Conservation (phyloP, 129 eudicot species). For the Flaveria linearis region DNA sequence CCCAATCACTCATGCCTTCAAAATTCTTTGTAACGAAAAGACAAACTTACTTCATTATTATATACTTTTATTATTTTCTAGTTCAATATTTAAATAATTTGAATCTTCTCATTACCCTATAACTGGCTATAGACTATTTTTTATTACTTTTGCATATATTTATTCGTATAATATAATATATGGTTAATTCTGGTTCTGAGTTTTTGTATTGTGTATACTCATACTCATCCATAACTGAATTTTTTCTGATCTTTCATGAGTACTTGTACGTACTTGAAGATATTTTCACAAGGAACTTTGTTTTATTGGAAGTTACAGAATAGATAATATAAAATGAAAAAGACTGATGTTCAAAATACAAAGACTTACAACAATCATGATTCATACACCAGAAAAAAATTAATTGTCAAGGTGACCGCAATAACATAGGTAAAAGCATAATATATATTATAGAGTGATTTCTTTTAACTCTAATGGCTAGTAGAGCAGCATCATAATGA, state of each 20-base stretch:
- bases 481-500: too few relatives aligned
- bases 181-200: conserved; percentile 11
- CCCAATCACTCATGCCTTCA: conserved; percentile 36
- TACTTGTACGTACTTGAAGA: conserved; percentile 19
- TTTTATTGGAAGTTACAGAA: not conserved
- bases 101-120: conserved; percentile 27
- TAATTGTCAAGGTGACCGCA: not conserved
- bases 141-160: not conserved
- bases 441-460: too few relatives aligned
- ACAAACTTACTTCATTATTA: conserved; percentile 24
- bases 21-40: conserved; percentile 26
- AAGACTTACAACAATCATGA: too few relatives aligned
- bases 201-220: conserved; percentile 1
- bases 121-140: not conserved
- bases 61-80: not conserved
- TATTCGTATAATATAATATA: not conserved
- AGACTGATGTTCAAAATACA: not conserved
- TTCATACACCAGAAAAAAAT: not conserved
- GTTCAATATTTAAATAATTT: conserved; percentile 21
- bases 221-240: conserved; percentile 4
- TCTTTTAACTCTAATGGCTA: too few relatives aligned
- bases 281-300: conserved; percentile 15
- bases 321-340: not conserved
- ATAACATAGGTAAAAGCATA: too few relatives aligned
- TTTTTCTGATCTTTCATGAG: not conserved